These are phyloP conservation scores for Talaromyces sp. DNA, from an alignment of 2,329 filamentous ascomycete species.

Conservation along the genomic window DNA sequence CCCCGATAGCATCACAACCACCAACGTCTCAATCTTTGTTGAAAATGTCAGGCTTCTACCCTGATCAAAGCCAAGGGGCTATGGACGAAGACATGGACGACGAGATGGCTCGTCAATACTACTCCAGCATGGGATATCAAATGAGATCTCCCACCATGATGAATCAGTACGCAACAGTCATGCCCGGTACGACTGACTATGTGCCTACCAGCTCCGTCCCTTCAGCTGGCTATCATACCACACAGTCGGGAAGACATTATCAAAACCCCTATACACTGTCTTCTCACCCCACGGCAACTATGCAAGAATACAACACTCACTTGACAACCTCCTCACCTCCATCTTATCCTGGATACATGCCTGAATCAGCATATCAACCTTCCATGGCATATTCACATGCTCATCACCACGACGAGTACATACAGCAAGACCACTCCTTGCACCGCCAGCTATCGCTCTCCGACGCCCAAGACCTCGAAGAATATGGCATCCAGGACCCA, in stretches of 20 bases:
- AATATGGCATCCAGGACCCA: constrained; percentile 31
- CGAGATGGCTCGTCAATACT: constrained; percentile 3
- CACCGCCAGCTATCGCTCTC: not conserved
- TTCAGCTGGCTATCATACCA: not conserved
- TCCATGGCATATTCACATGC: not conserved
- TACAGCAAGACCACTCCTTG: not conserved
- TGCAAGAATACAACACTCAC: not conserved
- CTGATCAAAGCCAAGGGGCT: not conserved
- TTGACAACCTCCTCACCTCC: not conserved
- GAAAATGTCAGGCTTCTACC: not conserved
- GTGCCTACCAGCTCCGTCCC: not conserved
- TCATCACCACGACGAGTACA: not conserved
- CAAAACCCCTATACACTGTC: constrained; percentile 5
- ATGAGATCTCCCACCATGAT: not conserved
- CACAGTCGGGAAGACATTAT: not conserved
- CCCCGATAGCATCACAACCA: not conserved
- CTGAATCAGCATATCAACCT: not conserved
- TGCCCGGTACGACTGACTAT: not conserved
- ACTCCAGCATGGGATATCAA: not conserved
- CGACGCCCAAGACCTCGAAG: constrained; percentile 22
- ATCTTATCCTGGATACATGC: constrained; percentile 8
- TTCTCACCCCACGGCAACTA: not conserved
- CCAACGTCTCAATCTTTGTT: not conserved
- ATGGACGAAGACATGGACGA: not conserved
- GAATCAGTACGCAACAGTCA: not conserved